Base-by-base conservation (phyloP, 208 protist genomes). In the Tritrichomonas foetus region DNA sequence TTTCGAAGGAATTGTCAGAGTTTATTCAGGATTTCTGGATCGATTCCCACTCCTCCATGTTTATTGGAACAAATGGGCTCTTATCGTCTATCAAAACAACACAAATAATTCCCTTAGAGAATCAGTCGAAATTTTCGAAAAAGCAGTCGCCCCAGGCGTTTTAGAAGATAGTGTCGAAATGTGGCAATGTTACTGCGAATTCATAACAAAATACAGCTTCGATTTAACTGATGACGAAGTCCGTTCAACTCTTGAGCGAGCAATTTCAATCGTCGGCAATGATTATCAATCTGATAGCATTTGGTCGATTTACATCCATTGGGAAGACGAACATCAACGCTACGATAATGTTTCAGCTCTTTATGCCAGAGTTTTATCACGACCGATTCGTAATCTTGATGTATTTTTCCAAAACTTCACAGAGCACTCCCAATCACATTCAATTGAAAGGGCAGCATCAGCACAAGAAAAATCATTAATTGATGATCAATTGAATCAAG, bases 251-350 rank as follows among this genome's bases (percentile, higher is more conserved):
- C 41, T 89, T 30, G 78, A 89, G 27, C 25, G 30, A 20, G 78
- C 78, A 39, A 39, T 89, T 16, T 47, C 9, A 20, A 8, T 39
- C 57, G 22, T 89, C 39, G 78, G 78, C 3, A n/a, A 44, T 57
- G 78, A 89, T 57, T 89, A 89, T 57, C 33, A 89, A 44, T 39
- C 27, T 61, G 78, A 89, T 89, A 44, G 27, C 3, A 89, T 89
- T 57, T 89, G 78, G 78, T 89, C 78, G 9, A 25, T 89, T 57
- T 89, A 89, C 47, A 89, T 89, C 78, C 53, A 57, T 57, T 53
- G 20, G 44, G 78, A 89, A 57, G 27, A 89, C 3, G 78, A 89
- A 61, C 78, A 57, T 57, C 41, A 49, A 36, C 14, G 44, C n/a
- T 89, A 36, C 47, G 47, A 89, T 13, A 89, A 89, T 33, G 78